Base-by-base conservation (phyloP, 768 basidiomycete genomes). In the Fibroporia radiculosa region DNA sequence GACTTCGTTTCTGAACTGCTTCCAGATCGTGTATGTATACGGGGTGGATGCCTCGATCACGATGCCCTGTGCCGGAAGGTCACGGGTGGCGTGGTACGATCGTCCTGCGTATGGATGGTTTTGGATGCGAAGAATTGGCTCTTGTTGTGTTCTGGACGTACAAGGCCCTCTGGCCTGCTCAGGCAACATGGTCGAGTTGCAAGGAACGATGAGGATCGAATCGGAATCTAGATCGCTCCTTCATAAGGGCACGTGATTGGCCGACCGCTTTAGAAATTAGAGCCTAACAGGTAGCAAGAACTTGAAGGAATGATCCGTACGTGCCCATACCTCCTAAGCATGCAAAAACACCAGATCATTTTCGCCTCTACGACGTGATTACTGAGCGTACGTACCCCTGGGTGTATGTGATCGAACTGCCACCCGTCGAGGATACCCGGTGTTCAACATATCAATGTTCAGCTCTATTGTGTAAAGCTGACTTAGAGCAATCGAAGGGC, bases 1-100 rank as follows among this genome's bases (percentile, higher is more conserved):
- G 37, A 82, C 78, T 56, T 82, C 81, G 57, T 75, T 79, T 31
- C 78, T 70, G 51, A 81, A 84, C 48, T 73, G 72, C 54, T 72
- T 77, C 59, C 75, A 75, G 40, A 84, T 66, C 26, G 79, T 77
- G 40, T 68, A 69, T 0, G 74, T 69, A 54, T 77, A 82, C 1
- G 82, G 82, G 4, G 61, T 60, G 38, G 65, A 48, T 45, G 36
- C 37, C n/a, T 52, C 55, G 13, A 60, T 37, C 16, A 58, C 48
- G 32, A 48, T 51, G 20, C 50, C 43, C 19, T 33, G 37, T 25
- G 36, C 46, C 3, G 50, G 43, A 16, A 61, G 47, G 3, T 45
- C 44, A 24, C 41, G 27, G 16, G 51, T 48, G 13, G 52, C 51
- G 40, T 52, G 55, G 46, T 58, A 58, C 8, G 53, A 52, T 25